A percentile compares a stretch with the other conserved stretches of the same genome.
Conservation (phyloP, 2,329 filamentous ascomycete genomes). For the Seiridium cupressi region DNA sequence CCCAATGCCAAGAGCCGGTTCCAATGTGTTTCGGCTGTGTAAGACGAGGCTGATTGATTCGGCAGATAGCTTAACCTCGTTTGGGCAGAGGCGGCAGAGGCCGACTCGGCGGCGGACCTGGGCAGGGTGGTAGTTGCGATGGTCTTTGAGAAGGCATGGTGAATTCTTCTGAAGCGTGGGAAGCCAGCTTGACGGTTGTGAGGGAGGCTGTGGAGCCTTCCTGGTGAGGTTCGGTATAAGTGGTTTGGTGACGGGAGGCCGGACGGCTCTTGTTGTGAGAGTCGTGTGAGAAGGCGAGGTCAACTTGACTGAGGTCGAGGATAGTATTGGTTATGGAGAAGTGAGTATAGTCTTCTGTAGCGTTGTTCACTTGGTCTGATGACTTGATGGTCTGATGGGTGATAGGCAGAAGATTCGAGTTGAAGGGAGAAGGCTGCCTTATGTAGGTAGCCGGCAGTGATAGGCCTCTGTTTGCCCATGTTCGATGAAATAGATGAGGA, state of each 20-base stretch:
- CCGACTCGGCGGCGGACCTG: conserved; percentile 60
- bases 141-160: conserved; percentile 60
- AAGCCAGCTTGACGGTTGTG: conserved; percentile 4
- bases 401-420: conserved; percentile 13
- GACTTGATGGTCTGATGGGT: conserved; percentile 20
- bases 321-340: conserved; percentile 13
- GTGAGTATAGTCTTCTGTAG: conserved; percentile 23
- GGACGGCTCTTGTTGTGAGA: neutral
- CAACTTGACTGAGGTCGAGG: neutral
- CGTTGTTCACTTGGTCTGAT: conserved; percentile 9
- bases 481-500: conserved; percentile 16
- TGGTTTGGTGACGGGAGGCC: too few relatives aligned
- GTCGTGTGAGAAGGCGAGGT: neutral
- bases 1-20: neutral
- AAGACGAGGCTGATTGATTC: conserved; percentile 7
- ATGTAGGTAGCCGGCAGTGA: conserved; percentile 24
- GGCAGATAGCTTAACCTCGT: conserved; percentile 42
- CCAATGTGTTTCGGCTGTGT: neutral
- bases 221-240: too few relatives aligned
- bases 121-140: conserved; percentile 66
- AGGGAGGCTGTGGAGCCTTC: neutral
- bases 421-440: conserved; percentile 24
- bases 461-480: conserved; percentile 17
- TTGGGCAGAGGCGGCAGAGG: conserved; percentile 66
- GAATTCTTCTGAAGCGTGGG: conserved; percentile 15